Percentiles rank a stretch among this genome's conserved stretches.
Conservation (phyloP, 2,329 filamentous ascomycete species). For the Trichophyton rubrum region DNA sequence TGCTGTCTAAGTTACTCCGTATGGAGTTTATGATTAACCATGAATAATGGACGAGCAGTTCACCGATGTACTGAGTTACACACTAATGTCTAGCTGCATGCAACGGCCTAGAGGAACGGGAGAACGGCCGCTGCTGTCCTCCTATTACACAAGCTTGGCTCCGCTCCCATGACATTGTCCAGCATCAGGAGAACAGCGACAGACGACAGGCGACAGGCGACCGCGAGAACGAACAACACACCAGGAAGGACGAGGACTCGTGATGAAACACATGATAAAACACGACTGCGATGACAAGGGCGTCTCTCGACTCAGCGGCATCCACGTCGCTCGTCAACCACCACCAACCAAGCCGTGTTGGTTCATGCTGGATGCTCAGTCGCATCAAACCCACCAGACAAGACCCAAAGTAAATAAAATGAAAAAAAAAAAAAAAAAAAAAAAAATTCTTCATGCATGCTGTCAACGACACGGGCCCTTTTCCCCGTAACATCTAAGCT, state of each 20-base stretch:
- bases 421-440: background rate
- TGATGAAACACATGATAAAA: conserved; percentile 5
- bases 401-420: too few relatives aligned
- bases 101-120: background rate
- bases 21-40: background rate
- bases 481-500: background rate
- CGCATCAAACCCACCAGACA: background rate
- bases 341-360: background rate
- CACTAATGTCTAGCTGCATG: background rate
- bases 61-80: background rate
- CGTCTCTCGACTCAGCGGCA: background rate
- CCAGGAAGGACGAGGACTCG: background rate
- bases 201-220: background rate
- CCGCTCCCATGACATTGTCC: background rate
- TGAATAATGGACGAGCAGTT: background rate
- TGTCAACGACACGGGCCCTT: background rate
- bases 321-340: background rate
- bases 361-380: background rate
- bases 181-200: background rate
- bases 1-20: background rate
- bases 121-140: background rate
- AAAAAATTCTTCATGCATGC: background rate
- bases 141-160: background rate
- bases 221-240: background rate
- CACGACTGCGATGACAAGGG: background rate